Evolutionary conservation across 768 basidiomycete genomes (phyloP).

Genomic region (Cyathus striatus): DNA sequence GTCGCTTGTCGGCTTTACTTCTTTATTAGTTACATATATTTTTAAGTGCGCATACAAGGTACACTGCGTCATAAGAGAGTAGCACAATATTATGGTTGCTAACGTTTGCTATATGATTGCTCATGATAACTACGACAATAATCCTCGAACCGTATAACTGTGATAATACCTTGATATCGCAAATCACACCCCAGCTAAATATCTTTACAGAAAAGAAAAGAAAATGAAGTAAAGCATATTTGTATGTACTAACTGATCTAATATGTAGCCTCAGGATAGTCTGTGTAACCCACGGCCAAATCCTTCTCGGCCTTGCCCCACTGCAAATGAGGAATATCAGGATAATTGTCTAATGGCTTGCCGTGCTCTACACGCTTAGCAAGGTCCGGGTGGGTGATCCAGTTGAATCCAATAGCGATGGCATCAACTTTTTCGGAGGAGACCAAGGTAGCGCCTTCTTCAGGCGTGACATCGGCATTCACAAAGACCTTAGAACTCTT

Average conservation of each 20-base stretch:
- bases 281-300: constrained; percentile 11
- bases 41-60: no score
- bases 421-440: constrained; percentile 28
- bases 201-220: background rate
- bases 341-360: constrained; percentile 11
- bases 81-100: no score
- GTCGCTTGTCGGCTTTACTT: no score
- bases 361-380: constrained; percentile 9
- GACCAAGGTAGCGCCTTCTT: constrained; percentile 32
- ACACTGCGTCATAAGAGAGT: no score
- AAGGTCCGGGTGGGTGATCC: constrained; percentile 36
- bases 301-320: constrained; percentile 8
- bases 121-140: no score
- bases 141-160: no score
- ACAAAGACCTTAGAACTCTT: constrained; percentile 30
- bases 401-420: constrained; percentile 29
- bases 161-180: no score
- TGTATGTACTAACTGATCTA: background rate
- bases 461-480: constrained; percentile 29
- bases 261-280: constrained; percentile 9
- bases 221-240: no score
- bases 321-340: constrained; percentile 9
- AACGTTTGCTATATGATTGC: no score
- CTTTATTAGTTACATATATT: no score
- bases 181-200: background rate